phyloP scores from a whole-genome alignment of 768 basidiomycete species.

The Neoboletus brunneissimus region DNA sequence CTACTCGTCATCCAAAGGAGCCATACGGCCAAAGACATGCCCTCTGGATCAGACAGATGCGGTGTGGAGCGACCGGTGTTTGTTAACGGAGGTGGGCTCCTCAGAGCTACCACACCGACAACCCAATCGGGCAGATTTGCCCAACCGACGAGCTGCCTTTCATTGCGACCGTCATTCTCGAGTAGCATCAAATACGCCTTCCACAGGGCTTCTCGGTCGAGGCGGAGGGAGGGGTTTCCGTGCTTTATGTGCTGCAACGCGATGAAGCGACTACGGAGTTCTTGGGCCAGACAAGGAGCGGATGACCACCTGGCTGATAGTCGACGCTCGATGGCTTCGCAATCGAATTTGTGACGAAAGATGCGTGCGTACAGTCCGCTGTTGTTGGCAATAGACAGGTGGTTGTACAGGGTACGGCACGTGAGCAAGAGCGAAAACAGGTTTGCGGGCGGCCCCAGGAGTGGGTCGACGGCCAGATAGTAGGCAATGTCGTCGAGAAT shows the following conservation, averaged over 20 bases:
- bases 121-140: constrained; percentile 35
- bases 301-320: constrained; percentile 38
- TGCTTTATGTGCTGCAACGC: constrained; percentile 42
- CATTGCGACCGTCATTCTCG: constrained; percentile 50
- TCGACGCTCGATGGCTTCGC: constrained; percentile 38
- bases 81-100: constrained; percentile 5
- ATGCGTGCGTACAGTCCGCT: constrained; percentile 41
- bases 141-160: constrained; percentile 42
- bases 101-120: constrained; percentile 12
- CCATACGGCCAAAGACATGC: constrained; percentile 43
- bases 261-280: constrained; percentile 43
- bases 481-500: constrained; percentile 43
- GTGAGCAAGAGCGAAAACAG: constrained; percentile 40
- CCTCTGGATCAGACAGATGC: constrained; percentile 32
- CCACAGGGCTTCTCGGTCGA: constrained; percentile 48
- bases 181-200: constrained; percentile 51
- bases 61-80: constrained; percentile 7
- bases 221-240: constrained; percentile 9
- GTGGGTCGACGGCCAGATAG: constrained; percentile 35
- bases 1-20: constrained; percentile 46
- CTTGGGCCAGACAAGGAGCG: constrained; percentile 37
- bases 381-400: constrained; percentile 37
- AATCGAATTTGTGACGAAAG: constrained; percentile 47
- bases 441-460: constrained; percentile 44
- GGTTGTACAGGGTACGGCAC: constrained; percentile 36